Base-by-base conservation (phyloP, 2,329 filamentous ascomycete genomes). In the Neofusicoccum kwambonambiense region DNA sequence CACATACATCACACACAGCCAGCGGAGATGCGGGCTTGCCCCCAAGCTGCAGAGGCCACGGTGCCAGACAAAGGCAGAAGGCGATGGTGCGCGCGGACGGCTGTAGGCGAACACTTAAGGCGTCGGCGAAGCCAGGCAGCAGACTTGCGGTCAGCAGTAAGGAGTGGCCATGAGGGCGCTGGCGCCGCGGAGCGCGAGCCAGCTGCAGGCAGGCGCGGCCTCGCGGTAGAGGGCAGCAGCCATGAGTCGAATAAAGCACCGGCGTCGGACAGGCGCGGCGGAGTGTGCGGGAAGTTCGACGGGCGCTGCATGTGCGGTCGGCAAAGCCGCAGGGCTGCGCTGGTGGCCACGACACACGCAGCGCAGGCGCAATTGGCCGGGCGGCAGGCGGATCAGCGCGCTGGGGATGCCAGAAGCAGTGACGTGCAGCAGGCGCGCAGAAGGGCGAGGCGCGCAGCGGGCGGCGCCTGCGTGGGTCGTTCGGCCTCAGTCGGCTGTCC, bases 341-440 rank as follows among this genome's bases (percentile, higher is more conserved):
- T 7, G 22, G 42, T 19, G 15, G 31, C 8, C 12, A 19, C 27
- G 41, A 57, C 56, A 37, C 12, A 39, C 13, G 22, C 52, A 4
- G 52, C 5, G 17, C n/a, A 35, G 17, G 19, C n/a, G 54, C 54
- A 35, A 45, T 22, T 49, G 56, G 56, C n/a, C 7, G 44, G 54
- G 6, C 27, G 31, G n/a, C 41, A 8, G 6, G 22, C 31, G 41
- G 27, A 47, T 37, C 56, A 9, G 31, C 56, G 42, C 41, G 52
- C 52, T n/a, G 56, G 41, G 44, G 27, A 42, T 42, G 56, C 56
- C 56, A 60, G 56, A 47, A 60, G n/a, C 44, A 45, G 56, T 60
- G 56, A 60, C 41, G 56, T 47, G 56, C 56, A 47, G 17, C 31
- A 12, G n/a, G 6, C 11, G 6, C 9, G 27, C 27, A 12, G 9